These are phyloP conservation scores for Fagopyrum homotropicum DNA, from an alignment of 148 eudicot genomes.

Conservation along the genomic window DNA sequence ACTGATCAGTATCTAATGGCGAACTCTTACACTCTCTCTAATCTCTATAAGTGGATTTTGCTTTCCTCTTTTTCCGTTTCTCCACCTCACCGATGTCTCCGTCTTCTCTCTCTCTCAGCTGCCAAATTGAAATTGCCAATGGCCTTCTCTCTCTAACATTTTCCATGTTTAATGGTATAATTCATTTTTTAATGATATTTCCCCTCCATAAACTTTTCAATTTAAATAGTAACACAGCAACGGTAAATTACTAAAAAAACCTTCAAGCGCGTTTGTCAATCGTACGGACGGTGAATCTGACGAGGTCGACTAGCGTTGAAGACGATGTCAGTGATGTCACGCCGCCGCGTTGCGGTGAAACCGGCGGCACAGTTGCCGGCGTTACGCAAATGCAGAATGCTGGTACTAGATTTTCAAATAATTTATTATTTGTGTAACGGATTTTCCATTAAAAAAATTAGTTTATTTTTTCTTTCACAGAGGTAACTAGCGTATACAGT, in stretches of 20 bases:
- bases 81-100: not conserved
- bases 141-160: constrained; percentile 3
- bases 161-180: not conserved
- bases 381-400: not conserved
- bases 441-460: not conserved
- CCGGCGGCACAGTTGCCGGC: not conserved
- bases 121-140: not conserved
- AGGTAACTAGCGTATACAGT: not conserved
- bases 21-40: not conserved
- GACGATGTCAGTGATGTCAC: not conserved
- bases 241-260: not conserved
- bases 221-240: not conserved
- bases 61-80: constrained; percentile 5
- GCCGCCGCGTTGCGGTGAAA: not conserved
- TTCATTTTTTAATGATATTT: not conserved
- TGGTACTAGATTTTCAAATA: not conserved
- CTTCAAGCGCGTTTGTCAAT: not conserved
- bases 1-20: not conserved
- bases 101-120: constrained; percentile 6
- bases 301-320: not conserved
- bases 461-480: not conserved
- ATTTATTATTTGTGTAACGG: not conserved
- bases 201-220: not conserved
- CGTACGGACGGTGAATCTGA: not conserved
- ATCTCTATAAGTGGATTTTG: not conserved